Base-by-base conservation (phyloP, 2,329 filamentous ascomycete species). In the Cadophora sp. region DNA sequence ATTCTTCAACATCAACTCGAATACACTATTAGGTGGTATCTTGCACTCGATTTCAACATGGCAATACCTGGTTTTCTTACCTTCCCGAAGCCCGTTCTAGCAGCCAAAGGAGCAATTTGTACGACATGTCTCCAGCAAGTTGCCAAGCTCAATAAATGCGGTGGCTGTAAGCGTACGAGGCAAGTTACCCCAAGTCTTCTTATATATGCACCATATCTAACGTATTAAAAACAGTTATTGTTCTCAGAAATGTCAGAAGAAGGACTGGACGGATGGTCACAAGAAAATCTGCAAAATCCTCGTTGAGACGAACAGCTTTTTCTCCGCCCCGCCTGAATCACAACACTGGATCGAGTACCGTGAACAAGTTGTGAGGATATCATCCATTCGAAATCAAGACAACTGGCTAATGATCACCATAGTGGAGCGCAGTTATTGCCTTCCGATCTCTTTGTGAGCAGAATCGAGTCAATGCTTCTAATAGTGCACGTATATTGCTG, bases 241-340 rank as follows among this genome's bases (percentile, higher is more conserved):
- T 66, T 74, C 73, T 2, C 64, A 47, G 20, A 62, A 68, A 48
- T 76, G 74, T 51, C 73, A 76, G 48, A 68, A 66, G 64, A 61
- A 48, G 22, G 64, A 75, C 39, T 75, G 74, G 74, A 66, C 68
- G 43, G 60, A 58, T 47, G 65, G 58, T 9, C 70, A 71, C 45
- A 69, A 70, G 36, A 51, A 60, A 4, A 16, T 67, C 14, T 71
- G 70, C 48, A 59, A 53, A 9, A 45, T 68, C 2, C 51, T 70
- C 11, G 30, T 47, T 3, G 58, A 55, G 18, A 58, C 64, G 27
- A 67, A 68, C 36, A 33, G 30, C 4, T 24, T 60, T 22, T 50
- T 61, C 14, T 61, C 39, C 16, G 50, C 51, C 33, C 18, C 60
- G 27, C 20, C 53, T 13, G 20, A 22, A n/a, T 36, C 59, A 5